Evolutionary conservation across 169 alveolate species (phyloP).

Genomic region (Eimeria tenella): DNA sequence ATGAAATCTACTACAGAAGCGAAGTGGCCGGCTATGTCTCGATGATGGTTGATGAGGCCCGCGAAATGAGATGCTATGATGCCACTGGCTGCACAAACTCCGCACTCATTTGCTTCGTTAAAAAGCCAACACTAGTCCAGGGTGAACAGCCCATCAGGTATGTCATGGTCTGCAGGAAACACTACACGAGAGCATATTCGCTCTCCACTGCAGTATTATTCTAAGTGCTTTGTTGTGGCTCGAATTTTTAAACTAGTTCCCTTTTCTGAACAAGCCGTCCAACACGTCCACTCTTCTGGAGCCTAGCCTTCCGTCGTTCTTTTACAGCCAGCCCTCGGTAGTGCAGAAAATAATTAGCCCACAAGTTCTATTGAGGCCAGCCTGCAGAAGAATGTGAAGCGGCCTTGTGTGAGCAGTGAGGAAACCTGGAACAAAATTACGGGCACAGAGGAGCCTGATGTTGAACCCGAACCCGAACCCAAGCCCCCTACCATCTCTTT

Average conservation of each 20-base stretch:
- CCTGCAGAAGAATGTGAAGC: neutral
- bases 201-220: neutral
- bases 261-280: neutral
- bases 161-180: neutral
- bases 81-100: constrained; percentile 49
- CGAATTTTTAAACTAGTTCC: neutral
- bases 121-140: neutral
- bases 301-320: too few relatives aligned
- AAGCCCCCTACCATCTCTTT: too few relatives aligned
- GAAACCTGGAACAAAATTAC: constrained; percentile 7
- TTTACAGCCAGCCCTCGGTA: too few relatives aligned
- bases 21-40: constrained; percentile 53
- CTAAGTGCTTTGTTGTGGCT: neutral
- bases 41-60: constrained; percentile 16
- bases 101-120: constrained; percentile 35
- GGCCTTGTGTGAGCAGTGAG: neutral
- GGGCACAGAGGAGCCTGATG: neutral
- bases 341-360: too few relatives aligned
- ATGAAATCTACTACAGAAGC: neutral
- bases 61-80: constrained; percentile 35
- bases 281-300: too few relatives aligned
- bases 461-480: too few relatives aligned
- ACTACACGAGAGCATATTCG: neutral
- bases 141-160: constrained; percentile 33
- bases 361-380: too few relatives aligned